Evolutionary conservation across 495 filamentous ascomycete species (phyloP).

Genomic region (Cercophora sp.): DNA sequence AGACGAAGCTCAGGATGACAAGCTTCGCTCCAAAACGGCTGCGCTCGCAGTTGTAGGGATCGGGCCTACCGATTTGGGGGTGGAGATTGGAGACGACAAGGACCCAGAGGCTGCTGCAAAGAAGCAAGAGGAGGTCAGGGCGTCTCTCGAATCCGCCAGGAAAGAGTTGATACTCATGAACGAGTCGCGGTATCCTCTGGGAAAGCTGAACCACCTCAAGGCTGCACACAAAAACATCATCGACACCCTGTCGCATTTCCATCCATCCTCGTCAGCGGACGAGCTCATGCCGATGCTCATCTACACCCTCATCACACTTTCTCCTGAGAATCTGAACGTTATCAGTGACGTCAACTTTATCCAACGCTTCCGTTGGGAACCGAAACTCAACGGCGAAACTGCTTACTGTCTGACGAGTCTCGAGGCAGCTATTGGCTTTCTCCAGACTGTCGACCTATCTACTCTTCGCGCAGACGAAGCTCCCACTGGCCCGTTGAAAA

Average conservation of each 20-base stretch:
- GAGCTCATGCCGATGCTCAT: constrained; percentile 96
- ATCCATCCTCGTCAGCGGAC: constrained; percentile 91
- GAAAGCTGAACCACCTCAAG: constrained; percentile 87
- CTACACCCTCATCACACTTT: constrained; percentile 86
- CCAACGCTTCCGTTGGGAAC: constrained; percentile 83
- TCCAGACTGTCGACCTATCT: constrained; percentile 96
- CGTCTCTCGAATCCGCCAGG: constrained; percentile 68
- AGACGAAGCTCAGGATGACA: constrained; percentile 94
- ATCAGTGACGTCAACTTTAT: constrained; percentile 94
- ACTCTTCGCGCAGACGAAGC: constrained; percentile 82
- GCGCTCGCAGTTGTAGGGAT: constrained; percentile 88
- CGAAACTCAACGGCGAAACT: constrained; percentile 84
- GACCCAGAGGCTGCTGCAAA: constrained; percentile 50
- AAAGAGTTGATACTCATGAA: constrained; percentile 78
- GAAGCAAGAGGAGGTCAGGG: constrained; percentile 66
- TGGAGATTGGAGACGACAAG: constrained; percentile 58
- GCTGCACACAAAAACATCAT: constrained; percentile 91
- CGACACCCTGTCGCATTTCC: constrained; percentile 69
- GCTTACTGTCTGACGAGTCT: constrained; percentile 96
- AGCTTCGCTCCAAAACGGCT: constrained; percentile 89
- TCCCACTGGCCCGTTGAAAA: constrained; percentile 58
- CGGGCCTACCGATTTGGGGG: constrained; percentile 77
- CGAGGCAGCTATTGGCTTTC: constrained; percentile 89
- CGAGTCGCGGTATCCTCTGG: constrained; percentile 77
- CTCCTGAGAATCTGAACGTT: constrained; percentile 78